Conservation (phyloP, 129 eudicot genomes). For the Silybum marianum region DNA sequence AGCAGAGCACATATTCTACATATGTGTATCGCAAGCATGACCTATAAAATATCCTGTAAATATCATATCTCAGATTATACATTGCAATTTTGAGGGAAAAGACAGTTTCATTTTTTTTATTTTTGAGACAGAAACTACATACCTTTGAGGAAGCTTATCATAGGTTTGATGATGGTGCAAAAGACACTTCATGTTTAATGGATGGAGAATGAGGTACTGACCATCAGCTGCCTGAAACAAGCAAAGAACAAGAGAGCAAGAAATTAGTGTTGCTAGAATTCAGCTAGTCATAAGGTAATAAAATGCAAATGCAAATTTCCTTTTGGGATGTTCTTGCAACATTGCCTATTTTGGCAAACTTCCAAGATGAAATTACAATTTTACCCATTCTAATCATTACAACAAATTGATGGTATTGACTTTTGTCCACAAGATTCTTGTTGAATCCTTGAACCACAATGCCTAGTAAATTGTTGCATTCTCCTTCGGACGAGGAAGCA, state of each 20-base stretch:
- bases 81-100: background rate
- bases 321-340: background rate
- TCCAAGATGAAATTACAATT: background rate
- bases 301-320: background rate
- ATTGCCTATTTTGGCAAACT: background rate
- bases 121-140: background rate
- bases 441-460: background rate
- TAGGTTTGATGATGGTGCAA: constrained; percentile 83
- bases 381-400: background rate
- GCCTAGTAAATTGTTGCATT: background rate
- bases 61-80: background rate
- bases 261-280: background rate
- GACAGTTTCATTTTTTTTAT: background rate
- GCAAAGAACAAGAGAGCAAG: constrained; percentile 18
- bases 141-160: constrained; percentile 92
- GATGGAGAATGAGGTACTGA: constrained; percentile 87
- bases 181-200: constrained; percentile 88
- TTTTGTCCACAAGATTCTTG: background rate
- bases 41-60: background rate
- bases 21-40: background rate
- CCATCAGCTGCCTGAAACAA: constrained; percentile 86
- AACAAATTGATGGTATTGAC: background rate
- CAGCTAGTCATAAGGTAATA: background rate
- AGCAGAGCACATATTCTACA: background rate
- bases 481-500: background rate